Evolutionary conservation across 805 yeast species (phyloP), one percentile per base, ranked within the genome.

Genomic region (Candida quercuum): DNA sequence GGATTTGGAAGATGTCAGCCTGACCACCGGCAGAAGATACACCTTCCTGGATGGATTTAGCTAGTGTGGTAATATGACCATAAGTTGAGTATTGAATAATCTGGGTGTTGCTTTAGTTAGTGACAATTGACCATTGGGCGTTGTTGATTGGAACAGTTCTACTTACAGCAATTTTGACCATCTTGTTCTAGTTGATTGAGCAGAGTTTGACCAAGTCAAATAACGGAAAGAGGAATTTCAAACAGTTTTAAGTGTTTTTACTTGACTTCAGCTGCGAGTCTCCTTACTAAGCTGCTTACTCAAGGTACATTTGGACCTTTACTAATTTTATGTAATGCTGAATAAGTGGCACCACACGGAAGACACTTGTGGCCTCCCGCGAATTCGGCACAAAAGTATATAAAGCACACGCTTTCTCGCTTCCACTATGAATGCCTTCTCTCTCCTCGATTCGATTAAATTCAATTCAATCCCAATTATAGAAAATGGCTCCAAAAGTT

Each of bases 1-100:
- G 73, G 28, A 87, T 76, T 69, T 83, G 86, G 64, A 60, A 86
- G 42, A 87, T 61, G 42, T 76, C 81, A 16, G 86, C 95, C 12
- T 54, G 39, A 22, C 74, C 75, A 41, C 94, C 94, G 11, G 88
- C 79, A 19, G 75, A 59, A 54, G 72, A 75, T 43, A 86, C 67
- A 50, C 95, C 96, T 46, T 69, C 67, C 57, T 78, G 71, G 47
- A 76, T 76, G 27, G 78, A 71, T 58, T 75, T 72, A 32, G 96
- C 93, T 53, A 88, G 55, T 24, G 67, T 60, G 43, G 73, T 74
- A 47, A 86, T 65, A 63, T 87, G 96, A 43, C 86, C 88, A 66
- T 82, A 86, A 30, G 79, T 67, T 19, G 96, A 81, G 71, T 86
- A 88, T 38, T 72, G 67, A 43, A 80, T 69, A 52, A 79, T 67